These are phyloP conservation scores for Ophiostoma perfectum DNA, from an alignment of 2,329 filamentous ascomycete species.

Conservation along the genomic window DNA sequence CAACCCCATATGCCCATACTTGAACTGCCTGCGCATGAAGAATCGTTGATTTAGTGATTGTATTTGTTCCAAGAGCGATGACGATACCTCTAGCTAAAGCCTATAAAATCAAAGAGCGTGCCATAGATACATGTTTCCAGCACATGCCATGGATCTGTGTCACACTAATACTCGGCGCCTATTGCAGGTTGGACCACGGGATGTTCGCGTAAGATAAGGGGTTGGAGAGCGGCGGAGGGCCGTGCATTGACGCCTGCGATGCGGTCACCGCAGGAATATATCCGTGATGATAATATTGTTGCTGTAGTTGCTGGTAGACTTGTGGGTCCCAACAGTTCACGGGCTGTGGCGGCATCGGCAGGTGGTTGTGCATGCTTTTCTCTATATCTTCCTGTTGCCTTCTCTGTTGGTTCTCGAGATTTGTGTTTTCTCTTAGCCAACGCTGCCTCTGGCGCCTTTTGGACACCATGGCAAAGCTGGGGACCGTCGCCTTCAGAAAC, in stretches of 20 bases:
- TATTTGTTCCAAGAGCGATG: not conserved
- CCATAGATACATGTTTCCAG: too few species aligned
- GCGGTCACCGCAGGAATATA: too few species aligned
- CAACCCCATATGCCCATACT: too few species aligned
- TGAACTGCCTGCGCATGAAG: too few species aligned
- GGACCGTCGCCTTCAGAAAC: conserved; percentile 22
- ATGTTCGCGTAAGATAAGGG: not conserved
- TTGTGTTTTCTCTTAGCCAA: conserved; percentile 12
- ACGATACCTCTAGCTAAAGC: too few species aligned
- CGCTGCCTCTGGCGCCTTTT: conserved; percentile 24
- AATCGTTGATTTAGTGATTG: not conserved
- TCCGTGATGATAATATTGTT: not conserved
- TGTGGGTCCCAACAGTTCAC: not conserved
- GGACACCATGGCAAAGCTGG: conserved; percentile 23
- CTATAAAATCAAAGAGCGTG: too few species aligned
- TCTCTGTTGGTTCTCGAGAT: not conserved
- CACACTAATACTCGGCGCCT: not conserved
- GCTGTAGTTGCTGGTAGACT: not conserved
- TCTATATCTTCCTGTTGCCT: not conserved
- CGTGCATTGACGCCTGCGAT: not conserved
- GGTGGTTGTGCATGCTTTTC: not conserved
- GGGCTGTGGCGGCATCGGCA: not conserved
- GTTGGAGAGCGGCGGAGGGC: not conserved
- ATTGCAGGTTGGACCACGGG: not conserved
- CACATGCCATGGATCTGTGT: not conserved